phyloP scores from a whole-genome alignment of 352 stramenopile genomes.

The Phytopythium sindhum region DNA sequence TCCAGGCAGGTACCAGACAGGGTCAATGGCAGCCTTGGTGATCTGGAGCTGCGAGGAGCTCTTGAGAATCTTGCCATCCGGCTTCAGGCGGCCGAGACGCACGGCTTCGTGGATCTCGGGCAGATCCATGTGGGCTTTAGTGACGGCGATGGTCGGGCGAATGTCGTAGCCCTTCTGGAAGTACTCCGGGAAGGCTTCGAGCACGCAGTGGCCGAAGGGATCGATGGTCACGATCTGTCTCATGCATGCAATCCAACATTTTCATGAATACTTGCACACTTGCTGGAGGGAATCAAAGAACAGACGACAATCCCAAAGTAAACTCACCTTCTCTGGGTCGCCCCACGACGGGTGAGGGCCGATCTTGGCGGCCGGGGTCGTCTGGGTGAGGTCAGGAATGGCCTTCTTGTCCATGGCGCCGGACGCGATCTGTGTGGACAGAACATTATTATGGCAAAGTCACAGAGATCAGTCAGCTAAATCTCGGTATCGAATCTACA shows the following conservation, averaged over 20 bases:
- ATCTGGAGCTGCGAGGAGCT: conserved; percentile 89
- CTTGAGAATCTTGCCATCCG: conserved; percentile 96
- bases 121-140: conserved; percentile 98
- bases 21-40: conserved; percentile 98
- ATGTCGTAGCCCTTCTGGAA: conserved; percentile 98
- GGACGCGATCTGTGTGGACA: conserved; percentile 46
- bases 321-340: conserved; percentile 91
- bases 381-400: conserved; percentile 87
- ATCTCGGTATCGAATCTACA: neutral
- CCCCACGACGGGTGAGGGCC: conserved; percentile 94
- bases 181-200: conserved; percentile 90
- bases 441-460: neutral
- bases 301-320: neutral
- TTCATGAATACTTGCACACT: neutral
- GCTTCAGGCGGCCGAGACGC: conserved; percentile 89
- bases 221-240: conserved; percentile 70
- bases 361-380: conserved; percentile 96
- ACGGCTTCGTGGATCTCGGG: conserved; percentile 97
- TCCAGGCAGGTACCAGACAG: conserved; percentile 98
- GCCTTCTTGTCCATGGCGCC: conserved; percentile 68
- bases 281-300: neutral
- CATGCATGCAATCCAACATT: neutral
- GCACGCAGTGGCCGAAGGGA: conserved; percentile 72
- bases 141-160: conserved; percentile 96
- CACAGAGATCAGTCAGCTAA: neutral